These are phyloP conservation scores for Colletotrichum cordylinicola DNA, from an alignment of 2,329 filamentous ascomycete genomes.

Conservation along the genomic window DNA sequence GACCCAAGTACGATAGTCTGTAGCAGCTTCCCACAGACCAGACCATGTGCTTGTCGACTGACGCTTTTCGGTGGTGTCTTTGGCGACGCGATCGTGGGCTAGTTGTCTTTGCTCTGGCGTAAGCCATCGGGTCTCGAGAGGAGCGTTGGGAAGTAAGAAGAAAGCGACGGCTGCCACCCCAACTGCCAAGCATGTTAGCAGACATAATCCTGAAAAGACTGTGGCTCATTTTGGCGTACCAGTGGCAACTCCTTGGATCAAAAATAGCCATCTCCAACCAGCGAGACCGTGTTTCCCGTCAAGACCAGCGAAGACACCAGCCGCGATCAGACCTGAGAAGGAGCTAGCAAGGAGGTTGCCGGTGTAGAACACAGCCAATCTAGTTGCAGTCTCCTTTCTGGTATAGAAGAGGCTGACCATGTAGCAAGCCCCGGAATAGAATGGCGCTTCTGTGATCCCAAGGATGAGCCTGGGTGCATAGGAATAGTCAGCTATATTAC, in stretches of 20 bases:
- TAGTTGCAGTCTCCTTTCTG: constrained; percentile 22
- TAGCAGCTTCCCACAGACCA: constrained; percentile 48
- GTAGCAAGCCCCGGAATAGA: constrained; percentile 20
- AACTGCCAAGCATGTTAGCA: neutral
- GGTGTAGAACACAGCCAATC: constrained; percentile 49
- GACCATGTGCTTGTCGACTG: constrained; percentile 43
- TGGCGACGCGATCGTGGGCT: constrained; percentile 36
- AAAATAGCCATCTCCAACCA: constrained; percentile 44
- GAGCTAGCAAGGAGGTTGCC: constrained; percentile 51
- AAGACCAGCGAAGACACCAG: constrained; percentile 48
- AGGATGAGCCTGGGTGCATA: neutral
- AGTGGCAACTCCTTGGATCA: neutral
- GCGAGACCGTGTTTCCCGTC: constrained; percentile 40
- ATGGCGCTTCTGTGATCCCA: constrained; percentile 19
- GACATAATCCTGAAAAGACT: neutral
- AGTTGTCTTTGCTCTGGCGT: constrained; percentile 46
- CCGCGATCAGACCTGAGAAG: constrained; percentile 48
- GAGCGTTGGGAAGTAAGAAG: constrained; percentile 30
- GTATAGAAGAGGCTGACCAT: constrained; percentile 23
- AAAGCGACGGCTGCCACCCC: constrained; percentile 27
- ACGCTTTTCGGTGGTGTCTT: constrained; percentile 36
- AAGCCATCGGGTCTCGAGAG: constrained; percentile 41
- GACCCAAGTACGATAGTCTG: constrained; percentile 53
- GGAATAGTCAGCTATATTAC: neutral
- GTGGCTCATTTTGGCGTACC: neutral